Evolutionary conservation across 306 rosid genomes (phyloP).

Genomic region (Biancaea sappan): DNA sequence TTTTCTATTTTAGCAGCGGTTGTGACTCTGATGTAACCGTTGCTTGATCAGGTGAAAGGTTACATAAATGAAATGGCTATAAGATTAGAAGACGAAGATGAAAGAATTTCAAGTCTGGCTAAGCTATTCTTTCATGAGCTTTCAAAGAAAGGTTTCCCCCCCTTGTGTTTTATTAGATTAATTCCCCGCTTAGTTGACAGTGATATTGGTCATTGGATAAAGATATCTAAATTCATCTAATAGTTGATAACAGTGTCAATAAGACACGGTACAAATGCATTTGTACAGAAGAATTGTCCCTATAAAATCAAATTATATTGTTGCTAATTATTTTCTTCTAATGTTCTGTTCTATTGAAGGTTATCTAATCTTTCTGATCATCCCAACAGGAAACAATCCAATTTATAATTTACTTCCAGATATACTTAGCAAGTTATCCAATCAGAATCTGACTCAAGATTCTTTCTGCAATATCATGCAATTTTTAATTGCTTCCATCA

Average conservation of each 20-base stretch:
- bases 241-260: neutral
- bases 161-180: neutral
- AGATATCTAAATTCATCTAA: neutral
- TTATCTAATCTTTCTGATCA: slow-evolving; percentile 21
- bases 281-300: neutral
- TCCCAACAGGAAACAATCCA: slow-evolving; percentile 82
- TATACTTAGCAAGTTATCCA: slow-evolving; percentile 86
- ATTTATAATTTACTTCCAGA: slow-evolving; percentile 95
- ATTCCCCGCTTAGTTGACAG: neutral
- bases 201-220: neutral
- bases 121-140: slow-evolving; percentile 85
- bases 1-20: slow-evolving; percentile 29
- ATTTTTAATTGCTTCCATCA: slow-evolving; percentile 88
- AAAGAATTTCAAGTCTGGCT: slow-evolving; percentile 87
- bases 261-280: neutral
- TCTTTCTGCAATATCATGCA: slow-evolving; percentile 95
- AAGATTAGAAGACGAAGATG: slow-evolving; percentile 87
- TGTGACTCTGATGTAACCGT: slow-evolving; percentile 36
- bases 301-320: neutral
- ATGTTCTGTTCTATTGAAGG: neutral
- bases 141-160: slow-evolving; percentile 79
- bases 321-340: slow-evolving; percentile 30
- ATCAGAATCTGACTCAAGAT: slow-evolving; percentile 70
- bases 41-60: slow-evolving; percentile 80
- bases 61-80: slow-evolving; percentile 90